Evolutionary conservation across 2,329 filamentous ascomycete genomes (phyloP), one percentile per base, ranked within the genome.

Genomic region (Botryotinia convoluta): DNA sequence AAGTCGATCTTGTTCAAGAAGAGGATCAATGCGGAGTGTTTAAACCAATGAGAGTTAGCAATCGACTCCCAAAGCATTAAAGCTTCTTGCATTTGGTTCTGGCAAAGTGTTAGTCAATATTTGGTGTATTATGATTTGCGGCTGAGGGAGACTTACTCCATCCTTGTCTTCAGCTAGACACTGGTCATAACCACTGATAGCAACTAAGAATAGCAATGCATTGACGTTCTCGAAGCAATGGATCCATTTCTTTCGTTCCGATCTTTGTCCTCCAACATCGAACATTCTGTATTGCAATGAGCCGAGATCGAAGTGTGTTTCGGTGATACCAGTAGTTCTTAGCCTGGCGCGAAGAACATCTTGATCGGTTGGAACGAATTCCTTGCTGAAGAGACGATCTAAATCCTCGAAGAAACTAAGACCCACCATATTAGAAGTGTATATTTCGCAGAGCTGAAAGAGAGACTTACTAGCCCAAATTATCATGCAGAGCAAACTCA

Each of bases 121-220:
- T 29, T 65, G 29, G 42, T 32, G 26, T 37, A n/a, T 29, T 57
- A 59, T 63, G 68, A 35, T 57, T 22, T 35, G 61, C 18, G 32
- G 54, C 22, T 9, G 37, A 62, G 20, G 51, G 67, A 74, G 67
- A 86, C 93, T 85, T 87, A 97, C 94, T 76, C 95, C 95, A 82
- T 97, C 96, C 83, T 97, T 95, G 82, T 98, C 95, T 84, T 98
- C 95, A 5, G 98, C 94, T 67, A 98, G 85, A 80, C 95, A 97
- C 83, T 98, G 96, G 81, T 98, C 95, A 82, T 98, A 98, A 74
- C 95, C 95, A 76, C 94, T 97, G 78, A 98, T 95, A 65, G 95
- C 95, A 70, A 97, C 95, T 77, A 98, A 88, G 84, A 98, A 98
- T 59, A 98, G 86, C 71, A 98, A 87, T 78, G 93, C 95, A 80